phyloP scores from a whole-genome alignment of 2,329 filamentous ascomycete species.

The Neonectria hederae region DNA sequence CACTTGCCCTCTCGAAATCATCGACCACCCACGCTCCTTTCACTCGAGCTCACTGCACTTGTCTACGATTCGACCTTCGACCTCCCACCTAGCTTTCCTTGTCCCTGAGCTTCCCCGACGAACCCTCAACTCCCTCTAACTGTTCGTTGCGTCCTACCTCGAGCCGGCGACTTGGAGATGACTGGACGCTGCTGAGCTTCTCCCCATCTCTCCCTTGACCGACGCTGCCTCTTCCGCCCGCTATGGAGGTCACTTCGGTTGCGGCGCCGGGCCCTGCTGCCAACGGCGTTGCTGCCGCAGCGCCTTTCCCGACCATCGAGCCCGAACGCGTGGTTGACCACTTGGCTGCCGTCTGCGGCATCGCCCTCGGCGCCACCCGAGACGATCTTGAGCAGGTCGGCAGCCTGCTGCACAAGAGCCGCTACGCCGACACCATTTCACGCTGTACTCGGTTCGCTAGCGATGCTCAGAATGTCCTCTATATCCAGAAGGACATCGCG shows the following conservation, averaged over 20 bases:
- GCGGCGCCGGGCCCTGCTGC: constrained; percentile 53
- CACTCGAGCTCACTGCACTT: constrained; percentile 23
- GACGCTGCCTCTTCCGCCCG: constrained; percentile 37
- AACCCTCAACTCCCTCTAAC: constrained; percentile 22
- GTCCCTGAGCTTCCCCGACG: constrained; percentile 21
- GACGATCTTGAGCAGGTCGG: constrained; percentile 82
- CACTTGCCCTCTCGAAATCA: constrained; percentile 16
- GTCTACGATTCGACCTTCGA: constrained; percentile 22
- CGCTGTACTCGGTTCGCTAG: constrained; percentile 89
- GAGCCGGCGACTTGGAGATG: constrained; percentile 43
- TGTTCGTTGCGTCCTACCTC: constrained; percentile 15
- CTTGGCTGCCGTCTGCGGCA: constrained; percentile 74
- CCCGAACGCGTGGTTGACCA: constrained; percentile 77
- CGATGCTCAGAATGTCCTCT: constrained; percentile 87
- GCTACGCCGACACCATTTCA: constrained; percentile 81
- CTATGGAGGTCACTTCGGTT: constrained; percentile 65
- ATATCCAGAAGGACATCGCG: constrained; percentile 85
- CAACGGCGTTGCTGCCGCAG: constrained; percentile 56
- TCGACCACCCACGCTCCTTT: constrained; percentile 37
- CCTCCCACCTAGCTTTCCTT: constrained; percentile 27
- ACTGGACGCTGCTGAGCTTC: constrained; percentile 37
- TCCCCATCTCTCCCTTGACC: constrained; percentile 29
- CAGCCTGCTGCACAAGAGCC: constrained; percentile 80
- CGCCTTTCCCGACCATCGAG: constrained; percentile 68
- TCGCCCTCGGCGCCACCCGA: constrained; percentile 78